Base-by-base conservation (phyloP, 345 rosid genomes). In the Euphorbia lathyris region DNA sequence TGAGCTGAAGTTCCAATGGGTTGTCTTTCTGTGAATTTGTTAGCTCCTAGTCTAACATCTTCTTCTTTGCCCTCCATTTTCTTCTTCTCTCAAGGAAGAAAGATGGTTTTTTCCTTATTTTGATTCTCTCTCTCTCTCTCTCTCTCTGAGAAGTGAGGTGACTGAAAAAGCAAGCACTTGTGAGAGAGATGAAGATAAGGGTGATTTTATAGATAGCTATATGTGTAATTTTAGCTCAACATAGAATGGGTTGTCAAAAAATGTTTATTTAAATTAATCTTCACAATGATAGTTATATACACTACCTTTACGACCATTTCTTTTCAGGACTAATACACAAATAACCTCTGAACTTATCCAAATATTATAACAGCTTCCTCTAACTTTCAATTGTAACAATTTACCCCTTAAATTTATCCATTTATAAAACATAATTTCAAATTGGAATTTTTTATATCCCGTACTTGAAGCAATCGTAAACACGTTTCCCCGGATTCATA, bases 131-230 rank as follows among this genome's bases (percentile, higher is more conserved):
- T 34, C n/a, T n/a, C n/a, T 5, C 13, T 26, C 22, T 61, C 63
- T 51, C 25, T 51, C 36, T 23, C 22, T 19, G 3, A 32, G 51
- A 0, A 1, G 2, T 6, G 17, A n/a, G 63, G 12, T 3, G 59
- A 34, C 55, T 58, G 3, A 58, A 48, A 57, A 43, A 57, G n/a
- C 34, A 58, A 45, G 52, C 58, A 32, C 25, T 22, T 43, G 76
- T 14, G 14, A 27, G 47, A 14, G 20, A 0, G 11, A 0, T 10
- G 19, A 12, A 60, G 74, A 16, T 17, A 61, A 43, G 65, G 72
- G 70, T 64, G 64, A 16, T 50, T 80, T 82, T 78, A 84, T 84
- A 84, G 82, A 63, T 23, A 40, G n/a, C n/a, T n/a, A n/a, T n/a
- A n/a, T n/a, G n/a, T n/a, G n/a, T n/a, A n/a, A n/a, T n/a, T n/a